Conservation (phyloP, 1,284 basidiomycete genomes). For the Xerocomus tenax region DNA sequence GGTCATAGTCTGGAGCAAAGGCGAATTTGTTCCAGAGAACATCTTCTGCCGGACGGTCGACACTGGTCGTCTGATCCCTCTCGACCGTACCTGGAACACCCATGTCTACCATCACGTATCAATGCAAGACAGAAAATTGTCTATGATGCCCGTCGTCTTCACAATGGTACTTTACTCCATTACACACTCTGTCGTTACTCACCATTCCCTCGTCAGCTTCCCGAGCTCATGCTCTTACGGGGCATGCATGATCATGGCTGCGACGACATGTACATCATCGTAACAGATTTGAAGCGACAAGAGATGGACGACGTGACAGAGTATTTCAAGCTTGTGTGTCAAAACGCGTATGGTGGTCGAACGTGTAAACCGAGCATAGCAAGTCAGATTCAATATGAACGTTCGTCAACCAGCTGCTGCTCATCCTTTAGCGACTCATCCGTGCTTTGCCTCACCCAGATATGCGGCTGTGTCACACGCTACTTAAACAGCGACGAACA, state of each 20-base stretch:
- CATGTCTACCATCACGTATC: constrained; percentile 68
- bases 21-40: constrained; percentile 66
- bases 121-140: constrained; percentile 59
- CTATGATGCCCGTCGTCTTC: constrained; percentile 70
- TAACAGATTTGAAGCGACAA: constrained; percentile 63
- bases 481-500: constrained; percentile 55
- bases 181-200: constrained; percentile 4
- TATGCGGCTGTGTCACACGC: constrained; percentile 55
- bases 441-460: constrained; percentile 33
- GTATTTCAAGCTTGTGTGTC: constrained; percentile 65
- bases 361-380: constrained; percentile 58
- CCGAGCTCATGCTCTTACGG: constrained; percentile 65
- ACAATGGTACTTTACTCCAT: constrained; percentile 49
- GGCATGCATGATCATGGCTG: constrained; percentile 71
- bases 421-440: constrained; percentile 9
- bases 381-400: constrained; percentile 56
- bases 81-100: constrained; percentile 70
- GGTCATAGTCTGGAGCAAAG: constrained; percentile 64
- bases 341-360: constrained; percentile 50
- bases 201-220: constrained; percentile 40
- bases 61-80: constrained; percentile 62
- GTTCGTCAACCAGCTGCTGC: constrained; percentile 32
- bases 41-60: constrained; percentile 68
- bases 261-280: constrained; percentile 66
- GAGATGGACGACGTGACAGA: constrained; percentile 71